Base-by-base conservation (phyloP, 2,329 filamentous ascomycete species). In the Beauveria scarabaeidicola region DNA sequence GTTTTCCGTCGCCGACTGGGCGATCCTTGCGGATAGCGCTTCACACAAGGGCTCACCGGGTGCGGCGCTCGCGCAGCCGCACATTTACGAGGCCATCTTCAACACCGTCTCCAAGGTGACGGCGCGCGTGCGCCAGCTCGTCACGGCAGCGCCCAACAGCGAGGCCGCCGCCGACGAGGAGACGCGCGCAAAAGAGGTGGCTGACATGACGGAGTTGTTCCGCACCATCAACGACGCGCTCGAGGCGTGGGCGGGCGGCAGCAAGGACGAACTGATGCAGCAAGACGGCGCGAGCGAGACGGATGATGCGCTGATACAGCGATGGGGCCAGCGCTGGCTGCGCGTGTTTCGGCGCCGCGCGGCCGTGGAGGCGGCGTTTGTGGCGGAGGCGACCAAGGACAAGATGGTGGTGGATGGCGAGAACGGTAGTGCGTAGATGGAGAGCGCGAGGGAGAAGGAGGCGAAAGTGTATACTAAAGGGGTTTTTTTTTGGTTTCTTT, bases 21-120 rank as follows among this genome's bases (percentile, higher is more conserved):
- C 90, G 0, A 80, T 99, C 13, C 79, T 85, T 36, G 85, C 69
- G n/a, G 69, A 67, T 52, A 71, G 73, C 19, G 74, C 90, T 63
- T 78, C 73, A n/a, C 70, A 70, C 47, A 76, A 76, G 44, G 71
- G 73, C 10, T 72, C 74, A 40, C 83, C 84, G 2, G 88, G 88
- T 52, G 81, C 82, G 47, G 81, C 83, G 3, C 83, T 99, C 13
- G 84, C 88, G 11, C 82, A 88, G 65, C 78, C 86, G 7, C 87
- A 93, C 75, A 80, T 95, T 10, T 97, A 91, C 70, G 94, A 99
- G 76, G 88, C 97, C 76, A 86, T 97, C 17, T 86, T 87, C 63
- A 89, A 89, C 66, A 97, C 94, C 0, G 87, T 97, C 56, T 82
- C 85, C 69, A 97, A 99, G 75, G 93, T 97, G 52, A 92, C 91